Base-by-base conservation (phyloP, 108 stramenopile species). In the Nitzschia sp. region DNA sequence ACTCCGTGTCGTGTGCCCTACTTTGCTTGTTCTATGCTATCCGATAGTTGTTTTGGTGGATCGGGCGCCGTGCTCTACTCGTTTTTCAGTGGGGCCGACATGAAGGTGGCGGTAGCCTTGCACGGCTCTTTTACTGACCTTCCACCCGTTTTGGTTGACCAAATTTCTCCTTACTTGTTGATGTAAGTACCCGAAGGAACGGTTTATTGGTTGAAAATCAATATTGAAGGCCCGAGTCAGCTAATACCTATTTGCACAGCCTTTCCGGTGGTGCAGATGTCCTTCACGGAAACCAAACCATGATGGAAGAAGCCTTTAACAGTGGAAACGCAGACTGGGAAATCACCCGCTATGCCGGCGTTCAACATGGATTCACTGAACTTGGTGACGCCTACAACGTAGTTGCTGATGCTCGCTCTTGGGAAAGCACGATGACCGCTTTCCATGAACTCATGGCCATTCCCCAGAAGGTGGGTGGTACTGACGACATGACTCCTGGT, bases 251-350 rank as follows among this genome's bases (percentile, higher is more conserved):
- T n/a, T n/a, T n/a, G n/a, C n/a, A n/a, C n/a, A n/a, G 64, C 25
- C 46, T 74, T n/a, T 82, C 82, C n/a, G 82, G 82, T 26, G 78
- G 78, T n/a, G 66, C 66, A 13, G 75, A 75, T 53, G 75, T 68
- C 31, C 51, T 35, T 26, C 78, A 79, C 53, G 72, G 61, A 47
- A 76, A 79, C 46, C 42, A 75, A 21, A 72, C 71, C 30, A 54
- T 64, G 17, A 48, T 82, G 51, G 82, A 82, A 70, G 48, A 27
- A 4, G 54, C 56, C 4, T 66, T 82, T 5, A 66, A 79, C 28
- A 70, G 35, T 1, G 71, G 64, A 19, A 68, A 65, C 55, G 74
- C 78, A 1, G 38, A 58, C 15, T 82, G 78, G 75, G 82, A 82
- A 69, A 71, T 82, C 55, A 63, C 74, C 15, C 49, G 82, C 27